Base-by-base conservation (phyloP, 2,329 filamentous ascomycete species). In the Paracorniculantispora psalliotae region DNA sequence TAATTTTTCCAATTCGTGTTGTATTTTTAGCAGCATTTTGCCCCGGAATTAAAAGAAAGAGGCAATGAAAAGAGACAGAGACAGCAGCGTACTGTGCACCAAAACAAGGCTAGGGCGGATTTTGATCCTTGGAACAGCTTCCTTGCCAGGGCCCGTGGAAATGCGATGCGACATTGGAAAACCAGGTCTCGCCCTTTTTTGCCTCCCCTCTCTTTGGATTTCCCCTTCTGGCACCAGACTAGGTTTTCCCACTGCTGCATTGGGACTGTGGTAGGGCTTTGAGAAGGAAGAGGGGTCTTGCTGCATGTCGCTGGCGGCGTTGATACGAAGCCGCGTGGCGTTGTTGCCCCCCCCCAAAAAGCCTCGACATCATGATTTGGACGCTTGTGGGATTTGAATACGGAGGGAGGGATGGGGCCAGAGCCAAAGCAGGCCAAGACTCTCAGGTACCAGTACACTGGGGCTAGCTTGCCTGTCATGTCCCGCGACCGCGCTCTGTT, bases 21-120 rank as follows among this genome's bases (percentile, higher is more conserved):
- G 37, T 55, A 55, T 55, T 55, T 47, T 55, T 55, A 55, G 52
- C 47, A 46, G 21, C 41, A 10, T 28, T 10, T 26, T 44, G 25
- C 41, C 41, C 41, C 35, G 21, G 35, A 28, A 23, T 50, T 12
- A 46, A 25, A 5, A 4, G 12, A n/a, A n/a, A n/a, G 33, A 37
- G 10, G 17, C 6, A 13, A 37, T 37, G 7, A 37, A 15, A 37
- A 15, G 33, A 37, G n/a, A n/a, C n/a, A 37, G 33, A 37, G 12
- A 37, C 4, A 15, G 10, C 30, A 33, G 12, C 30, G 7, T 12
- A 33, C 30, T 33, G 30, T 25, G 41, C n/a, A n/a, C 41, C 21
- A 23, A 46, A 46, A 46, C 21, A 46, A 15, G 43, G 23, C 43
- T 46, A 17, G 21, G 26, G 43, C 43, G 21, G 21, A 17, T 26